Evolutionary conservation across 1,139 yeast genomes (phyloP).

Genomic region (Blastobotrys raffinosifermentans): DNA sequence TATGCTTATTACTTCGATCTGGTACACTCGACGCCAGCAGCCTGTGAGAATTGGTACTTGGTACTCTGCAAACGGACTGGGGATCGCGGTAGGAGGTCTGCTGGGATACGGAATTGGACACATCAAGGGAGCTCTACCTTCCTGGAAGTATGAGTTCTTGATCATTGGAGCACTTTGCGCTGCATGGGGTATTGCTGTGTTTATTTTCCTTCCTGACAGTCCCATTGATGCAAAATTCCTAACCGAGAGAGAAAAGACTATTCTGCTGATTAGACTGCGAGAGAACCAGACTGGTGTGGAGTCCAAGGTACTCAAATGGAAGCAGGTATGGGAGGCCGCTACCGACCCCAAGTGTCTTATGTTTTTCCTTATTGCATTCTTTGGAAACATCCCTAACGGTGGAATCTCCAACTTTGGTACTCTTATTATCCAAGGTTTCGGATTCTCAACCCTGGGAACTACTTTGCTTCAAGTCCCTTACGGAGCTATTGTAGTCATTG

Average conservation of each 20-base stretch:
- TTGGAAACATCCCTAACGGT: conserved; percentile 44
- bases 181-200: conserved; percentile 45
- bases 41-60: conserved; percentile 36
- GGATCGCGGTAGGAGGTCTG: conserved; percentile 35
- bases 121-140: conserved; percentile 18
- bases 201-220: conserved; percentile 45
- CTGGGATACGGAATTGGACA: conserved; percentile 43
- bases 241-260: conserved; percentile 44
- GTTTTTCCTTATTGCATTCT: conserved; percentile 37
- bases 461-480: conserved; percentile 24
- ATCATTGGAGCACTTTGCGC: conserved; percentile 28
- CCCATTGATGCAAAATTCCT: conserved; percentile 53
- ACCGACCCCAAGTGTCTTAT: conserved; percentile 43
- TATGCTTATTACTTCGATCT: conserved; percentile 49
- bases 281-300: conserved; percentile 47
- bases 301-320: conserved; percentile 43
- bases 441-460: conserved; percentile 25
- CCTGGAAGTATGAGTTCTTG: conserved; percentile 40
- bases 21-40: conserved; percentile 48
- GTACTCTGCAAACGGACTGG: conserved; percentile 22
- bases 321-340: conserved; percentile 44
- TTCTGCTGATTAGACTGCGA: conserved; percentile 49
- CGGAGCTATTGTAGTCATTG: conserved; percentile 22
- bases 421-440: conserved; percentile 26
- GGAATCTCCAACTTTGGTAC: conserved; percentile 36